Base-by-base conservation (phyloP, 495 filamentous ascomycete genomes). In the Bacidia gigantensis region DNA sequence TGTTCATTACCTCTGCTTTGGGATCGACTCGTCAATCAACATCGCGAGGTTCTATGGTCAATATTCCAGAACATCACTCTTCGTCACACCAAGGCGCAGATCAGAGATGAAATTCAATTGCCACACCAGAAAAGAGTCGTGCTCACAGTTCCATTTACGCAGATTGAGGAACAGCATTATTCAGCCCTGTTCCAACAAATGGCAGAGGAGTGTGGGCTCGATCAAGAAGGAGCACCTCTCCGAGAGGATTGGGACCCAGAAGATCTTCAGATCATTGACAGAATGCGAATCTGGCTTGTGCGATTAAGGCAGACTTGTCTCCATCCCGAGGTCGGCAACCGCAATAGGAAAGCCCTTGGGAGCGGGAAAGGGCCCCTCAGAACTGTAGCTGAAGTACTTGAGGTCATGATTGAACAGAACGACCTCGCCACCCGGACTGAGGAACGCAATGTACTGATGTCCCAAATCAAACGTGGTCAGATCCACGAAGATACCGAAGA, bases 101-200 rank as follows among this genome's bases (percentile, higher is more conserved):
- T 96, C 23, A 76, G 86, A 40, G 72, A 79, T 29, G 88, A 98
- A 52, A 62, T 75, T 14, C 63, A 62, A 17, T 54, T 77, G 26
- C 90, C 90, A 11, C 72, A 77, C 1, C 90, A 97, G 60, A 85
- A 81, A 55, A 79, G 92, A 1, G 77, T 89, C 53, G 81, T 96
- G 14, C 85, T 98, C 49, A 92, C 85, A 0, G 79, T 90, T 50
- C 88, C 90, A 0, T 96, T 96, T 60, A 87, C 81, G 1, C 75
- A 84, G 1, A 74, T 95, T 17, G 92, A 98, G 60, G 84, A 95
- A 58, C 85, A 95, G 60, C 78, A 88, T 51, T 98, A 98, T 60
- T 67, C 71, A 17, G 73, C 77, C 35, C 61, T 89, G 1, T 87
- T 86, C 51, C 72, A 78, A 26, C 67, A 86, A 60, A 87, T 95